Base-by-base conservation (phyloP, 345 rosid genomes). In the Aurinia saxatilis region DNA sequence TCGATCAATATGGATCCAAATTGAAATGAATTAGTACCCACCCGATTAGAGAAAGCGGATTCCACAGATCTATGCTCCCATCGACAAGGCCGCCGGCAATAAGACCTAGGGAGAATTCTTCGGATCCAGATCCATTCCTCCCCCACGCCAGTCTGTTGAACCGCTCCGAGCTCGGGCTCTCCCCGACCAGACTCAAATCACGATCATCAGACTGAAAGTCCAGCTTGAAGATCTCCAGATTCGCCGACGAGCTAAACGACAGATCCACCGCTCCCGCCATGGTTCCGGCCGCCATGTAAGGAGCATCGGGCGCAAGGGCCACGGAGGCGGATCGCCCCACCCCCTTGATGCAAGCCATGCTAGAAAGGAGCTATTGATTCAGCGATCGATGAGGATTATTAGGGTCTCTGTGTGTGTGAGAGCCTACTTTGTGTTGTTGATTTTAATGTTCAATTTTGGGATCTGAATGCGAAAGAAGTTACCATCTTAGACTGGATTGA, bases 221-320 rank as follows among this genome's bases (percentile, higher is more conserved):
- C 37, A 95, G 84, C 81, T 86, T 80, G 71, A 95, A 95, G 82
- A 95, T 90, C 90, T 95, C 99, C 60, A 95, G 86, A 56, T 72
- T 82, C 14, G 96, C 96, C 14, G 96, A 83, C 8, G 98, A 90
- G 60, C 98, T 95, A 70, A 95, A 95, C 9, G 95, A 90, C 47
- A 79, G 84, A 83, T 95, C 99, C 71, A 95, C 96, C 11, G 97
- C 99, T 29, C 96, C 97, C 5, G 98, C 99, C 99, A 90, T 88
- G 62, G 99, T 95, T 5, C 99, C 99, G 19, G 99, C 96, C 10
- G 99, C 99, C 90, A 95, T 77, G 81, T 95, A 95, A 4, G 92
- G 96, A 41, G 89, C 85, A 19, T 90, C 98, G 74, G 96, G 99
- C 45, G 99, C 80, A 50, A 95, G 61, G 11, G 99, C 96, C 75